Evolutionary conservation across 257 asterid species (phyloP).

Genomic region (Jaltomata sinuosa): DNA sequence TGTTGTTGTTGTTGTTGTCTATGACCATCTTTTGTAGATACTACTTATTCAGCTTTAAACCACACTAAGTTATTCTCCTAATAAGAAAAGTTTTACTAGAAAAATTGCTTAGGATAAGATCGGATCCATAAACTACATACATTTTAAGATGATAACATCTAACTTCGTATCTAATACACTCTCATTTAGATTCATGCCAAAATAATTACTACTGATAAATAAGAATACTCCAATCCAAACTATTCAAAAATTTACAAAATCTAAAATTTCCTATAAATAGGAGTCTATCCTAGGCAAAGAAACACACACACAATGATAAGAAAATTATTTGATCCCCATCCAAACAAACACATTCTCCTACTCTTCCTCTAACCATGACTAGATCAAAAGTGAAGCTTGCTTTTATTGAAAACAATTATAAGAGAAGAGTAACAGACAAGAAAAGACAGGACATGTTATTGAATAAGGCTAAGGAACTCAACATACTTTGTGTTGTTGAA

Average conservation of each 20-base stretch:
- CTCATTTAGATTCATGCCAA: not conserved
- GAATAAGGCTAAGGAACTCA: constrained; percentile 2
- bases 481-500: constrained; percentile 10
- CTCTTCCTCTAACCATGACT: not conserved
- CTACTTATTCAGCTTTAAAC: too few species aligned
- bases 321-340: not conserved
- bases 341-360: not conserved
- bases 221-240: not conserved
- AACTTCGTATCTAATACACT: too few species aligned
- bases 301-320: not conserved
- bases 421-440: not conserved
- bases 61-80: not conserved
- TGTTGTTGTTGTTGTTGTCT: too few species aligned
- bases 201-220: not conserved
- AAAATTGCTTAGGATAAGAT: not conserved
- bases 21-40: not conserved
- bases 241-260: not conserved
- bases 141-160: too few species aligned
- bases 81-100: not conserved
- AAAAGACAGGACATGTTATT: constrained; percentile 5
- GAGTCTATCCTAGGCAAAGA: not conserved
- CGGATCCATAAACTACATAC: not conserved
- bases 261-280: not conserved
- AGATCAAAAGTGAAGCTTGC: constrained; percentile 3
- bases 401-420: not conserved